Base-by-base conservation (phyloP, 306 rosid genomes). In the Lagenaria siceraria region DNA sequence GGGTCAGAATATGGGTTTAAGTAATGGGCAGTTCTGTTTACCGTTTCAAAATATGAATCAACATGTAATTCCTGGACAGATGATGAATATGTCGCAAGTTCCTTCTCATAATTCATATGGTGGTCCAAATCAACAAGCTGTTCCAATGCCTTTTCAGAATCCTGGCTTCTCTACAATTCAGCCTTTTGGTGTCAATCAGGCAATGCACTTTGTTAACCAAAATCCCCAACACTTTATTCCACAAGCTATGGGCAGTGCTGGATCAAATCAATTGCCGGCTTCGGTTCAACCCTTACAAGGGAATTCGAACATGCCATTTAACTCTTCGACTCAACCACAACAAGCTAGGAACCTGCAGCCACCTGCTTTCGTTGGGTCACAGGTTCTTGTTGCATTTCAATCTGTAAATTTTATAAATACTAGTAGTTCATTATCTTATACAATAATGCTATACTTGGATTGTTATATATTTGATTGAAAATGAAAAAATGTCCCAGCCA, bases 1-100 rank as follows among this genome's bases (percentile, higher is more conserved):
- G 78, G 84, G 80, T 78, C 70, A 82, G 80, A 87, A 78, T 76
- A 84, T 83, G 85, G 89, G 86, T 55, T 78, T 90, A 79, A 83
- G 82, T n/a, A 89, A 87, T 84, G 96, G 87, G 13, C 97, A 95
- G n/a, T 90, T 87, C 43, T 76, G 83, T 82, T 74, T 82, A 17
- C 89, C 89, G 51, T 62, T 85, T 82, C 98, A 86, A 77, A 90
- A 87, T 75, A 84, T 84, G 89, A 92, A 88, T 63, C 98, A 88
- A 54, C 86, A 83, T 72, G 71, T 33, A 1, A 62, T 88, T 80
- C 87, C 86, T 49, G 82, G 82, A 85, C 96, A 87, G 82, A 51
- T 83, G 81, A 49, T 81, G 61, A 88, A 87, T 80, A 75, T 85
- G 81, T 73, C 91, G 77, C 97, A 90, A 70, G 84, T 48, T 79